Percentiles rank a stretch among this genome's conserved stretches.
Conservation (phyloP, 495 filamentous ascomycete species). For the Hyaloscypha hepaticicola region DNA sequence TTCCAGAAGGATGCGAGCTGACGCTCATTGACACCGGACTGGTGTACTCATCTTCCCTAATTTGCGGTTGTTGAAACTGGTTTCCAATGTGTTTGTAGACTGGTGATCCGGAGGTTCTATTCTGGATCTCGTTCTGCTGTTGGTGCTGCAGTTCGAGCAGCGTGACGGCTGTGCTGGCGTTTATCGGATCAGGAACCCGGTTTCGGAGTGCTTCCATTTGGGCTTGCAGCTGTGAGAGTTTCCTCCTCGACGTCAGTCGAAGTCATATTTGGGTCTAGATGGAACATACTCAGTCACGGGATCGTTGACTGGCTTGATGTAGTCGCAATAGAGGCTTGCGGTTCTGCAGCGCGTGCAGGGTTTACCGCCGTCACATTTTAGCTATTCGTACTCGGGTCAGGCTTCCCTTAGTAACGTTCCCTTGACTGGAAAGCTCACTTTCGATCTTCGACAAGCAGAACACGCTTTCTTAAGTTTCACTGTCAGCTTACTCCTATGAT, state of each 20-base stretch:
- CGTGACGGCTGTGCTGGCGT: not conserved
- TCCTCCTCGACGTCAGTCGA: not conserved
- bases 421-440: slow-evolving; percentile 11
- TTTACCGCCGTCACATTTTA: slow-evolving; percentile 27
- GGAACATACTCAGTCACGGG: slow-evolving; percentile 1
- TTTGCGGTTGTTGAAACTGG: not conserved
- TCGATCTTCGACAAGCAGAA: slow-evolving; percentile 20
- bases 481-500: not conserved
- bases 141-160: slow-evolving; percentile 9
- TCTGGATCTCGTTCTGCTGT: not conserved
- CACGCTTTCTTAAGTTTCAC: slow-evolving; percentile 28
- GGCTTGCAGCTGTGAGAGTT: slow-evolving; percentile 5
- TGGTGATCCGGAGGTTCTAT: not conserved
- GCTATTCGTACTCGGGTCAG: slow-evolving; percentile 3
- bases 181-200: not conserved
- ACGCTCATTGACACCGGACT: not conserved
- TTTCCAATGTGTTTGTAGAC: not conserved
- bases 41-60: not conserved
- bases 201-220: slow-evolving; percentile 11
- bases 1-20: not conserved
- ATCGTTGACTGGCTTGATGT: slow-evolving; percentile 7
- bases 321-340: slow-evolving; percentile 19
- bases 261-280: not conserved
- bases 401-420: not conserved
- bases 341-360: slow-evolving; percentile 22